Evolutionary conservation across 306 rosid genomes (phyloP).

Genomic region (Cercis canadensis): DNA sequence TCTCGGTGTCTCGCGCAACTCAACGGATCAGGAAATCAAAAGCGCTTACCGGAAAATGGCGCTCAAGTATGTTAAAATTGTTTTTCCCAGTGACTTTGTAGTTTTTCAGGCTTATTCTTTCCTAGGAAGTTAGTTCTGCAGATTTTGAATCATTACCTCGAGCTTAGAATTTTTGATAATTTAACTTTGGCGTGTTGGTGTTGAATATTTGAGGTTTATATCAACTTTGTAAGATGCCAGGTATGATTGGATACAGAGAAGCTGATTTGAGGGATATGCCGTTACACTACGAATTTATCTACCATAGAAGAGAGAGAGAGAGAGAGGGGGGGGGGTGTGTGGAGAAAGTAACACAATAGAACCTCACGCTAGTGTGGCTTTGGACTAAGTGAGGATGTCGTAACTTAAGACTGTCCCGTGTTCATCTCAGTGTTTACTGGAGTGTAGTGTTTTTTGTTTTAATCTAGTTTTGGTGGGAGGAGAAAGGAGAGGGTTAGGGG

Average conservation of each 20-base stretch:
- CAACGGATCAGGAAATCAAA: slow-evolving; percentile 95
- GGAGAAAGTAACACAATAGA: not conserved
- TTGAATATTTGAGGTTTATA: slow-evolving; percentile 2
- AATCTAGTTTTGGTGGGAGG: too few species aligned
- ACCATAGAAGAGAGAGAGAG: not conserved
- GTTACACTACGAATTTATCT: not conserved
- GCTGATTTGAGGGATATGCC: not conserved
- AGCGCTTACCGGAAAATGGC: slow-evolving; percentile 95
- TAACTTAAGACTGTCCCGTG: too few species aligned
- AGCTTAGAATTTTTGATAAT: not conserved
- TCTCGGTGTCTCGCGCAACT: slow-evolving; percentile 82
- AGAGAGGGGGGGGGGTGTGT: too few species aligned
- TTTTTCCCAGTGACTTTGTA: not conserved
- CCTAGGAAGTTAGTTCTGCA: not conserved
- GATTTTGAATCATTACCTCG: not conserved
- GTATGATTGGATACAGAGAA: not conserved
- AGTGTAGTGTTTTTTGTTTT: too few species aligned
- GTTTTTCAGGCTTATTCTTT: not conserved
- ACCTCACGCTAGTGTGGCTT: not conserved
- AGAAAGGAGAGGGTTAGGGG: too few species aligned
- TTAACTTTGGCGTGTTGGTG: not conserved
- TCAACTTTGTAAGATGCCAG: slow-evolving; percentile 7
- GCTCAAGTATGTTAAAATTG: slow-evolving; percentile 70
- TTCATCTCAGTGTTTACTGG: slow-evolving; percentile 4
- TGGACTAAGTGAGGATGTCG: too few species aligned